A percentile compares a stretch with the other conserved stretches of the same genome.
These are phyloP conservation scores for Carex cristatella DNA, from an alignment of 176 grass and related monocot species.

Conservation along the genomic window DNA sequence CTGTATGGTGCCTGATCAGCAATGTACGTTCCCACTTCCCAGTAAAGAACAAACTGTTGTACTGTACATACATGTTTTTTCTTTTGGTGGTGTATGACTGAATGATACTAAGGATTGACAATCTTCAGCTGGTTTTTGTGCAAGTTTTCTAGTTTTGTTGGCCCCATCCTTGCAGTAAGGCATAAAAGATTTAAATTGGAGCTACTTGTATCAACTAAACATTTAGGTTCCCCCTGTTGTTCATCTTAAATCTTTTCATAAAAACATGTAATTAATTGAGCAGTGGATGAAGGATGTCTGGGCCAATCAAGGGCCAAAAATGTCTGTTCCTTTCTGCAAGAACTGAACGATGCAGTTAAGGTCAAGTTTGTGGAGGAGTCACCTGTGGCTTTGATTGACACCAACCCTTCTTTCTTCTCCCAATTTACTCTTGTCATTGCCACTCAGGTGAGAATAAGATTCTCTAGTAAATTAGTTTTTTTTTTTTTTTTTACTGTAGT, in stretches of 20 bases:
- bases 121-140: not conserved
- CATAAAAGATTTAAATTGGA: not conserved
- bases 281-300: conserved; percentile 78
- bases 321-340: conserved; percentile 84
- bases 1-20: not conserved
- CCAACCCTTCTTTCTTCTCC: conserved; percentile 71
- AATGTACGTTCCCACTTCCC: not conserved
- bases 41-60: not conserved
- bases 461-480: conserved; percentile 7
- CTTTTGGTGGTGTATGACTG: not conserved
- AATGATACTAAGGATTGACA: not conserved
- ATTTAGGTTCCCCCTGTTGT: not conserved
- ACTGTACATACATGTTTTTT: not conserved
- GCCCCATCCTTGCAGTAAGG: not conserved
- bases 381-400: conserved; percentile 57
- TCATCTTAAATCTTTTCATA: not conserved
- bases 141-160: not conserved
- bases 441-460: conserved; percentile 51
- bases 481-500: not conserved
- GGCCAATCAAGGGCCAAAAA: conserved; percentile 87
- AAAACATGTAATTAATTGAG: conserved; percentile 14
- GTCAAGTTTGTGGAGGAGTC: conserved; percentile 94
- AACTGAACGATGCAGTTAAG: conserved; percentile 95
- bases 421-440: conserved; percentile 79
- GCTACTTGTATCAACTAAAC: not conserved